Evolutionary conservation across 2,329 filamentous ascomycete species (phyloP).

Genomic region (Ramularia collo-cygni): DNA sequence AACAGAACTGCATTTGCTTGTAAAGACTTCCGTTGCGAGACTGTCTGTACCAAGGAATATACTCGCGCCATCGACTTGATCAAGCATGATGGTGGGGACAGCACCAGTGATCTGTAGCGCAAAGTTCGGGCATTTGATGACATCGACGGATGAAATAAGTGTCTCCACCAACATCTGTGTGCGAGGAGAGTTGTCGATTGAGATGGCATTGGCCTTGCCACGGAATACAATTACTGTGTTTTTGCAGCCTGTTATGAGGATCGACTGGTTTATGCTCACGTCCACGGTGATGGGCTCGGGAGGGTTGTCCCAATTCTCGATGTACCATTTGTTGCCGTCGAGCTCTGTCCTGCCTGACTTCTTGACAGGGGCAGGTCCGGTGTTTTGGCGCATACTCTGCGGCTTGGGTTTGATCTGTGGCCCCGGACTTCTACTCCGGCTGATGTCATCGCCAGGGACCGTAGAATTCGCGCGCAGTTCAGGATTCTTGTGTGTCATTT

Average conservation of each 20-base stretch:
- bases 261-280: slow-evolving; percentile 75
- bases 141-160: slow-evolving; percentile 83
- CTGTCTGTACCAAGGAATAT: slow-evolving; percentile 82
- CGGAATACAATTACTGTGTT: slow-evolving; percentile 83
- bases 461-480: slow-evolving; percentile 66
- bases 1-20: slow-evolving; percentile 77
- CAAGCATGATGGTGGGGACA: slow-evolving; percentile 80
- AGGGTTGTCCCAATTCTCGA: slow-evolving; percentile 85
- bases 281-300: slow-evolving; percentile 71
- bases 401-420: slow-evolving; percentile 62
- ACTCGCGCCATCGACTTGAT: slow-evolving; percentile 85
- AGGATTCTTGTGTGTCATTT: slow-evolving; percentile 99
- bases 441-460: slow-evolving; percentile 53
- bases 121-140: slow-evolving; percentile 92
- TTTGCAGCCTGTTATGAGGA: slow-evolving; percentile 86
- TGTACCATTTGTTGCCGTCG: slow-evolving; percentile 77
- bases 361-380: slow-evolving; percentile 14
- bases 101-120: slow-evolving; percentile 74
- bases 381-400: slow-evolving; percentile 43
- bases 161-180: slow-evolving; percentile 83
- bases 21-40: slow-evolving; percentile 72
- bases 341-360: slow-evolving; percentile 40
- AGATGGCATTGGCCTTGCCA: slow-evolving; percentile 95
- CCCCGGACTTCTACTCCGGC: slow-evolving; percentile 72
- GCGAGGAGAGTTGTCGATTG: slow-evolving; percentile 80